Conservation (phyloP, 495 filamentous ascomycete genomes). For the Delitschia confertaspora region DNA sequence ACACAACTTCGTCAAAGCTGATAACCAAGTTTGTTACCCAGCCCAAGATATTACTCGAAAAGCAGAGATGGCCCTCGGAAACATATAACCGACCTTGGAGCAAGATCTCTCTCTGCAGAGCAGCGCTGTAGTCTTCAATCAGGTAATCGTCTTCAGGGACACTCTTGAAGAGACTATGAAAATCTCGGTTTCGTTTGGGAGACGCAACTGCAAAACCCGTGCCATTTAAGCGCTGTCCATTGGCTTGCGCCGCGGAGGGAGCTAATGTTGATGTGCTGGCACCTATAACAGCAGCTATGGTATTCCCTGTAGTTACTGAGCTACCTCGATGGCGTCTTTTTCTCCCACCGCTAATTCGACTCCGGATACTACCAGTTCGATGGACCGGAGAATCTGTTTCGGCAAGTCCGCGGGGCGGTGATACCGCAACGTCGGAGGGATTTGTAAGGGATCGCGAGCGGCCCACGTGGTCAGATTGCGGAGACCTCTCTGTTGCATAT, state of each 20-base stretch:
- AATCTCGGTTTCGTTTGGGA: constrained; percentile 92
- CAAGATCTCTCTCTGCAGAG: constrained; percentile 90
- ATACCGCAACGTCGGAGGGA: constrained; percentile 23
- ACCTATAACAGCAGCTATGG: constrained; percentile 61
- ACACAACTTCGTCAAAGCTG: constrained; percentile 94
- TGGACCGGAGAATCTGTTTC: constrained; percentile 62
- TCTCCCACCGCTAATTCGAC: constrained; percentile 52
- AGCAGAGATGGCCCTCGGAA: constrained; percentile 95
- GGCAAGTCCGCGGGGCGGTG: constrained; percentile 50
- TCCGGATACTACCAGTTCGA: constrained; percentile 74
- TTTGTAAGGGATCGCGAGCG: constrained; percentile 32
- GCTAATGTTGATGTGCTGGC: constrained; percentile 56
- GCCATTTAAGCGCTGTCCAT: constrained; percentile 53
- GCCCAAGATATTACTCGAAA: constrained; percentile 96
- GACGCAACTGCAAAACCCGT: constrained; percentile 95
- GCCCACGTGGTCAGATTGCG: constrained; percentile 7
- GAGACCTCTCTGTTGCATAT: constrained; percentile 35
- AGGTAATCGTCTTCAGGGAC: constrained; percentile 97
- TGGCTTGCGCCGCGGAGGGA: constrained; percentile 48
- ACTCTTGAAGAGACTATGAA: constrained; percentile 86
- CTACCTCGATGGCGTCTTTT: constrained; percentile 69
- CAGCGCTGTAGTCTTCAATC: constrained; percentile 97
- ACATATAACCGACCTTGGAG: constrained; percentile 91
- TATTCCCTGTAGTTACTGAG: constrained; percentile 67
- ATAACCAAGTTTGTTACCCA: constrained; percentile 97